Percentiles rank a stretch among this genome's conserved stretches.
These are phyloP conservation scores for Aureobasidium sp. DNA, from an alignment of 2,329 filamentous ascomycete genomes.

Conservation along the genomic window DNA sequence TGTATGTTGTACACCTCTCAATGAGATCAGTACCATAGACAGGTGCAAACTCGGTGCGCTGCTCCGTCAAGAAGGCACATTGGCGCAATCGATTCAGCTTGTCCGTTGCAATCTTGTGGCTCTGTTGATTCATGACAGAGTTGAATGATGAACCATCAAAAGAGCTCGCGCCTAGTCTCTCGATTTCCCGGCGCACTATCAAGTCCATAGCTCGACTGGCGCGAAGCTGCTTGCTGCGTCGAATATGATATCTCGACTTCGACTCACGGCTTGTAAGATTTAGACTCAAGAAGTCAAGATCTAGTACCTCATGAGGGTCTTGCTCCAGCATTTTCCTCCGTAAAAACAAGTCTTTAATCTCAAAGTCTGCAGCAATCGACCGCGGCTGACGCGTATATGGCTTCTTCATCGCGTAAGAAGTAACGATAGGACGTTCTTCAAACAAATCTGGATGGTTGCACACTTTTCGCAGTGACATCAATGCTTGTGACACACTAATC, in stretches of 20 bases:
- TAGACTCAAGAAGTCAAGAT: slow-evolving; percentile 61
- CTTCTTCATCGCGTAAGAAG: slow-evolving; percentile 83
- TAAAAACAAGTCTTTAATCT: slow-evolving; percentile 63
- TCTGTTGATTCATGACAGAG: slow-evolving; percentile 65
- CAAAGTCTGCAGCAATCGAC: slow-evolving; percentile 68
- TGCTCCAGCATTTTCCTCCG: slow-evolving; percentile 58
- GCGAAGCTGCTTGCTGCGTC: slow-evolving; percentile 42
- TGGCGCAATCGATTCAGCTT: slow-evolving; percentile 74
- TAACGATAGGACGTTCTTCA: slow-evolving; percentile 91
- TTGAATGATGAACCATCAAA: slow-evolving; percentile 61
- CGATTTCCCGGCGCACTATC: slow-evolving; percentile 63
- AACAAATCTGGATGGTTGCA: slow-evolving; percentile 98
- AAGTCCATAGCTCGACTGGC: slow-evolving; percentile 63
- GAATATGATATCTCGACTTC: slow-evolving; percentile 42
- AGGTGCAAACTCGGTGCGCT: slow-evolving; percentile 72
- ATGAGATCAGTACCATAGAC: slow-evolving; percentile 76
- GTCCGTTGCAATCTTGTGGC: slow-evolving; percentile 61
- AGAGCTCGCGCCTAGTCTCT: slow-evolving; percentile 44
- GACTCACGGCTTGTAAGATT: slow-evolving; percentile 30
- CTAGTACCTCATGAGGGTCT: slow-evolving; percentile 57
- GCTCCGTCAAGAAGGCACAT: slow-evolving; percentile 70
- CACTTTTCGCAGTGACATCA: slow-evolving; percentile 95
- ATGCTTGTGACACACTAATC: slow-evolving; percentile 93
- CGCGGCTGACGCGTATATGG: slow-evolving; percentile 21
- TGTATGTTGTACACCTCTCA: slow-evolving; percentile 61